phyloP scores from a whole-genome alignment of 1,139 yeast species.

The Yamadazyma aaseri region DNA sequence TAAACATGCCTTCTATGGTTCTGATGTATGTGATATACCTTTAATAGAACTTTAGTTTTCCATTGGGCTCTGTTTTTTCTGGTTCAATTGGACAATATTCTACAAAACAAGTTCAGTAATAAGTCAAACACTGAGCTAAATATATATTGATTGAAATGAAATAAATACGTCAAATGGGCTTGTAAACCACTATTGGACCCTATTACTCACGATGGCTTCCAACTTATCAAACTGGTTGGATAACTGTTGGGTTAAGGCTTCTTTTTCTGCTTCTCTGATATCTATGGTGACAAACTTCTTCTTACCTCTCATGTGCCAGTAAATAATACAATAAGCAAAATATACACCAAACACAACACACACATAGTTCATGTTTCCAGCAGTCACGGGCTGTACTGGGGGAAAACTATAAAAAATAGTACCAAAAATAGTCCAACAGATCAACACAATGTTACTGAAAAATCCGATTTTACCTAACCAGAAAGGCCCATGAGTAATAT shows the following conservation, averaged over 20 bases:
- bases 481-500: constrained; percentile 41
- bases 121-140: no score
- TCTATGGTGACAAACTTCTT: constrained; percentile 26
- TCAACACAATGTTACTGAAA: constrained; percentile 13
- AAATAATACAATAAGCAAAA: constrained; percentile 28
- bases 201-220: constrained; percentile 22
- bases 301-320: constrained; percentile 42
- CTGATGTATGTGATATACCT: no score
- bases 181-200: no score
- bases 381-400: constrained; percentile 42
- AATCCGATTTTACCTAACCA: constrained; percentile 45
- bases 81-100: no score
- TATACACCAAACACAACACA: constrained; percentile 40
- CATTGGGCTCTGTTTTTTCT: no score
- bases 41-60: no score
- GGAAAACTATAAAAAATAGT: constrained; percentile 45
- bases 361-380: constrained; percentile 47
- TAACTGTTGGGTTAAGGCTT: constrained; percentile 26
- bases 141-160: no score
- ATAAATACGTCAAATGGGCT: no score
- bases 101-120: no score
- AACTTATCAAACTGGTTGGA: constrained; percentile 27
- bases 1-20: no score
- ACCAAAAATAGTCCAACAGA: constrained; percentile 40
- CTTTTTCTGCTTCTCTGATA: constrained; percentile 23